These are phyloP conservation scores for Entelexis sorbosivorans DNA, from an alignment of 1,139 yeast genomes.

Conservation along the genomic window DNA sequence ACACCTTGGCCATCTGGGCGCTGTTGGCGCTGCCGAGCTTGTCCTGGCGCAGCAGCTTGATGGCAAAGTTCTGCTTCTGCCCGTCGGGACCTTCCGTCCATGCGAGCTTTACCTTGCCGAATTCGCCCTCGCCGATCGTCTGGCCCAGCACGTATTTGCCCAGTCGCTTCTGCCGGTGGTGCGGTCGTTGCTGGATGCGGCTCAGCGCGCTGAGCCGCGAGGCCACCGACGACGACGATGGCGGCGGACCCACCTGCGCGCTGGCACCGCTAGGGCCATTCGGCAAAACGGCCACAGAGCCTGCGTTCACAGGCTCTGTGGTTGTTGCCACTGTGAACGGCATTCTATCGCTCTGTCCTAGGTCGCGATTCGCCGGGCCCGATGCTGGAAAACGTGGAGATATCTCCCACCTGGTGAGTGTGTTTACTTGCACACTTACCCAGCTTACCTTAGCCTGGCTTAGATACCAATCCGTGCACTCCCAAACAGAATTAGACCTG, in stretches of 20 bases:
- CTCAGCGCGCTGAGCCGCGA: slow-evolving; percentile 20
- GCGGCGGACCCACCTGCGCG: background rate
- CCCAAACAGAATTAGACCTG: slow-evolving; percentile 6
- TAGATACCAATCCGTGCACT: slow-evolving; percentile 5
- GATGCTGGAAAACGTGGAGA: slow-evolving; percentile 1
- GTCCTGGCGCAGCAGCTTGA: slow-evolving; percentile 79
- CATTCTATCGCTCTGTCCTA: background rate
- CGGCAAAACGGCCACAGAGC: slow-evolving; percentile 3
- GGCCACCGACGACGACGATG: slow-evolving; percentile 15
- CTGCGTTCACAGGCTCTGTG: background rate
- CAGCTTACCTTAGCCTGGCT: slow-evolving; percentile 9
- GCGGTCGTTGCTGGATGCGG: slow-evolving; percentile 16
- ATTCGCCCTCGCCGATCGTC: slow-evolving; percentile 96
- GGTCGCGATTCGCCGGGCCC: background rate
- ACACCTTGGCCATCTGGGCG: slow-evolving; percentile 67
- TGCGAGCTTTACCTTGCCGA: slow-evolving; percentile 94
- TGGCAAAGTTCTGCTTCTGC: slow-evolving; percentile 72
- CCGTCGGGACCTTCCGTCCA: slow-evolving; percentile 58
- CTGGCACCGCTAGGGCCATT: slow-evolving; percentile 1
- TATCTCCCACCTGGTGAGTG: background rate
- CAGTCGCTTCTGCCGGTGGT: slow-evolving; percentile 39
- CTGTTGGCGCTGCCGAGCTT: slow-evolving; percentile 73
- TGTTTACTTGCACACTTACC: slow-evolving; percentile 2
- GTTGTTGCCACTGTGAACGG: slow-evolving; percentile 5
- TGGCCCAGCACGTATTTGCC: slow-evolving; percentile 85